Percentiles rank a stretch among this genome's conserved stretches.
Evolutionary conservation across 495 filamentous ascomycete genomes (phyloP).

Genomic region (Aspergillus cavernicola): DNA sequence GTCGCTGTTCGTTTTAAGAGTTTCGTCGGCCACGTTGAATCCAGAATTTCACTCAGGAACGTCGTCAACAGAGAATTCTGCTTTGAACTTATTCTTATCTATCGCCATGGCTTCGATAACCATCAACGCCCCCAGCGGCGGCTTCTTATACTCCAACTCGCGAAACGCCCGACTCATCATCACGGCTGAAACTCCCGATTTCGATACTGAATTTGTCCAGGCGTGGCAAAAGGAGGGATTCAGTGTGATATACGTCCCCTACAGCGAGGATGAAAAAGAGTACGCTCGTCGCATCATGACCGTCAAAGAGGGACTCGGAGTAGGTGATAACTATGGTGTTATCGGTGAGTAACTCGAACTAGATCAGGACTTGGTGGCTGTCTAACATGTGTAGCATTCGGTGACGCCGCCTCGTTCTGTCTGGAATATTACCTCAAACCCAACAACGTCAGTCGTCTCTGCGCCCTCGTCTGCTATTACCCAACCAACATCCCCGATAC

Average conservation of each 20-base stretch:
- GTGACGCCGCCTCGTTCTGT: slow-evolving; percentile 54
- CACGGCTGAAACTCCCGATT: slow-evolving; percentile 58
- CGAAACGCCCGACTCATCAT: slow-evolving; percentile 57
- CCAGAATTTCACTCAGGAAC: neutral
- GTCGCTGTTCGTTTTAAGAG: neutral
- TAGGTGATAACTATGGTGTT: slow-evolving; percentile 49
- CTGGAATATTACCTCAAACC: slow-evolving; percentile 54
- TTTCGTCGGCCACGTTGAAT: neutral
- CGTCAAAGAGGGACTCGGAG: slow-evolving; percentile 42
- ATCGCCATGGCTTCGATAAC: slow-evolving; percentile 38
- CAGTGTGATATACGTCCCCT: slow-evolving; percentile 56
- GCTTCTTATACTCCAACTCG: slow-evolving; percentile 37
- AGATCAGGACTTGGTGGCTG: neutral
- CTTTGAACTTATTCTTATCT: neutral
- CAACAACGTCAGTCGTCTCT: slow-evolving; percentile 36
- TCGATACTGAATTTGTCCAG: slow-evolving; percentile 52
- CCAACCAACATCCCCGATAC: slow-evolving; percentile 51
- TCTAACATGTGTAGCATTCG: slow-evolving; percentile 42
- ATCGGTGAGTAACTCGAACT: slow-evolving; percentile 32
- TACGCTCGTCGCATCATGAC: slow-evolving; percentile 46
- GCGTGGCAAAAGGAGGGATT: slow-evolving; percentile 68
- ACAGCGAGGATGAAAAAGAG: slow-evolving; percentile 49
- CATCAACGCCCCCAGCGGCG: slow-evolving; percentile 34
- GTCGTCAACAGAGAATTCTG: neutral
- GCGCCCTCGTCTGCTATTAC: slow-evolving; percentile 59